Conservation (phyloP, 2,329 filamentous ascomycete species). For the Amauroascus niger region DNA sequence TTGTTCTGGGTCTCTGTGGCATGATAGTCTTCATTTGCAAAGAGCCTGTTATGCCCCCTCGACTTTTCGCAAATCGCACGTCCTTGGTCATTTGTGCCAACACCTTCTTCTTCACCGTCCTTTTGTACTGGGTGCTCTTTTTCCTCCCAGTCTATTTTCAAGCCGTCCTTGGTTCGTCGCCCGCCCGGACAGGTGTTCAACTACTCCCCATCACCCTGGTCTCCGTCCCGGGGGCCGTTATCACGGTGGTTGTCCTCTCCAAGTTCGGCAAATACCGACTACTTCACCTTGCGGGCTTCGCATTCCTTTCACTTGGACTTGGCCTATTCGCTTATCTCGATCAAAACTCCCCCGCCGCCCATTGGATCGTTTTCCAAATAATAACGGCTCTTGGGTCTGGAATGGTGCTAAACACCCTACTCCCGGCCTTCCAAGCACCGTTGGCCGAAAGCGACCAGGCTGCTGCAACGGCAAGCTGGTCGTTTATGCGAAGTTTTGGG, state of each 20-base stretch:
- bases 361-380: conserved; percentile 25
- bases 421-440: conserved; percentile 25
- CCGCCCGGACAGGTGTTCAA: conserved; percentile 23
- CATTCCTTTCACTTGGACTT: conserved; percentile 20
- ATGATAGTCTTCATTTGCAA: background rate
- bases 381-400: conserved; percentile 23
- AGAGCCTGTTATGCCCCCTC: conserved; percentile 34
- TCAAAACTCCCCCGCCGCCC: background rate
- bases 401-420: conserved; percentile 19
- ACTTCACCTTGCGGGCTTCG: conserved; percentile 25
- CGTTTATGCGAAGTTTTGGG: conserved; percentile 27
- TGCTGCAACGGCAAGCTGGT: conserved; percentile 21
- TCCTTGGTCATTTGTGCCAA: conserved; percentile 21
- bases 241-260: conserved; percentile 27
- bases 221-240: conserved; percentile 21
- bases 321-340: conserved; percentile 25
- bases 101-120: conserved; percentile 32
- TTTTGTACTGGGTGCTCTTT: conserved; percentile 32
- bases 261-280: conserved; percentile 27
- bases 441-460: conserved; percentile 24
- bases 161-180: background rate
- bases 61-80: conserved; percentile 39
- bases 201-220: conserved; percentile 25
- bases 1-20: background rate
- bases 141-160: conserved; percentile 26